phyloP scores from a whole-genome alignment of 1,139 yeast genomes.

The Torulaspora globosa region DNA sequence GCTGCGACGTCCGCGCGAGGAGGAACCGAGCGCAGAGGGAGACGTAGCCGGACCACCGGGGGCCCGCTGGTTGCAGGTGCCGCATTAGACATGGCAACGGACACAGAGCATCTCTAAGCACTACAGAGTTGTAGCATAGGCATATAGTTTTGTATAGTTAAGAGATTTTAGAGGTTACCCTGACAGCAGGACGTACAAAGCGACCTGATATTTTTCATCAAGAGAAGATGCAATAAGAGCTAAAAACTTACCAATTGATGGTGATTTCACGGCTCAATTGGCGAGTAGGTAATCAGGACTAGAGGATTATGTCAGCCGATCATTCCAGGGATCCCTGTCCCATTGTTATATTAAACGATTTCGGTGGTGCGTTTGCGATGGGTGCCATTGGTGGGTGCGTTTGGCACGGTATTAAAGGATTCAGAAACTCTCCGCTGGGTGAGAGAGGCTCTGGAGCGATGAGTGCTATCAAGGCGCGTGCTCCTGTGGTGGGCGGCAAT shows the following conservation, averaged over 20 bases:
- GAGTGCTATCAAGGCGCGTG: slow-evolving; percentile 89
- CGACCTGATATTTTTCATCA: slow-evolving; percentile 1
- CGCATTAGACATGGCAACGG: no score
- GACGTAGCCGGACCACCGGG: not conserved
- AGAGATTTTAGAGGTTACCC: not conserved
- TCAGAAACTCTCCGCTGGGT: slow-evolving; percentile 95
- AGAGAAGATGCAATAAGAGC: not conserved
- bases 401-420: slow-evolving; percentile 99
- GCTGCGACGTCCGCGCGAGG: slow-evolving; percentile 6
- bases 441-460: slow-evolving; percentile 89
- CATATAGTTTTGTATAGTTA: not conserved
- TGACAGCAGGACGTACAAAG: not conserved
- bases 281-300: not conserved
- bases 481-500: slow-evolving; percentile 98
- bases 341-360: slow-evolving; percentile 88
- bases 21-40: not conserved
- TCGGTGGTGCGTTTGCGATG: slow-evolving; percentile 99
- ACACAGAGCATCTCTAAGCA: no score
- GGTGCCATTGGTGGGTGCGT: slow-evolving; percentile 97
- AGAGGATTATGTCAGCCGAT: slow-evolving; percentile 69
- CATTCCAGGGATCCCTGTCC: slow-evolving; percentile 99
- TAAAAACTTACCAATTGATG: not conserved
- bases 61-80: no score
- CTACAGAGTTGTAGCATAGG: not conserved
- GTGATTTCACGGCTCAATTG: not conserved